Evolutionary conservation across 2,329 filamentous ascomycete species (phyloP).

Genomic region (Fusarium pseudograminearum): DNA sequence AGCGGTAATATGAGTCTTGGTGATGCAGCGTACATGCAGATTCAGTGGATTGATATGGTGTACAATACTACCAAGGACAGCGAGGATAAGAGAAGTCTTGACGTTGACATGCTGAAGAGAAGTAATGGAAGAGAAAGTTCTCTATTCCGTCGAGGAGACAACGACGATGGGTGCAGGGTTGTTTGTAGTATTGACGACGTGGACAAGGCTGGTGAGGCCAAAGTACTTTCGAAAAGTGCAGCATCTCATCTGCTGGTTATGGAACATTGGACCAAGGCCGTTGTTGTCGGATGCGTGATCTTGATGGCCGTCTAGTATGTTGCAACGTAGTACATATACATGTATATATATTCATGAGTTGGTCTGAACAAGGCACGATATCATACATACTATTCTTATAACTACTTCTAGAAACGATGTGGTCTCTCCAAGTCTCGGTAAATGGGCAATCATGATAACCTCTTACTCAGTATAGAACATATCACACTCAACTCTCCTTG

Average conservation of each 20-base stretch:
- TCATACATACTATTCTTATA: background rate
- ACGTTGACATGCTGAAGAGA: background rate
- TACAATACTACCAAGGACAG: constrained; percentile 58
- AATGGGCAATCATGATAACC: background rate
- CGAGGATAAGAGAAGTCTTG: constrained; percentile 24
- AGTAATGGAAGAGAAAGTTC: constrained; percentile 46
- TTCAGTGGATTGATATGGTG: constrained; percentile 73
- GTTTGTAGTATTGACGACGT: constrained; percentile 54
- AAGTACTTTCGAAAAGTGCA: constrained; percentile 45
- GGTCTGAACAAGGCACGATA: background rate
- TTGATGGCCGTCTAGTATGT: constrained; percentile 4
- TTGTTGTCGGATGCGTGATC: constrained; percentile 8
- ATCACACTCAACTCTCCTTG: background rate
- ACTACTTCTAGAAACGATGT: background rate
- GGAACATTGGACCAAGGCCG: background rate
- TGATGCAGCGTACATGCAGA: constrained; percentile 65
- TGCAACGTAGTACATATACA: background rate
- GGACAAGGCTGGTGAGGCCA: constrained; percentile 41
- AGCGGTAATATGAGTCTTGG: constrained; percentile 67
- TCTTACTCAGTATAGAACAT: background rate
- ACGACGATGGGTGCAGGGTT: constrained; percentile 39
- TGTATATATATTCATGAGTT: background rate
- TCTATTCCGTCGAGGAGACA: constrained; percentile 51
- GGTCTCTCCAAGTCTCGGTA: background rate
- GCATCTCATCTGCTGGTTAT: constrained; percentile 22